Percentiles rank a stretch among this genome's conserved stretches.
Conservation (phyloP, 495 filamentous ascomycete species). For the Schizothecium vesticola region DNA sequence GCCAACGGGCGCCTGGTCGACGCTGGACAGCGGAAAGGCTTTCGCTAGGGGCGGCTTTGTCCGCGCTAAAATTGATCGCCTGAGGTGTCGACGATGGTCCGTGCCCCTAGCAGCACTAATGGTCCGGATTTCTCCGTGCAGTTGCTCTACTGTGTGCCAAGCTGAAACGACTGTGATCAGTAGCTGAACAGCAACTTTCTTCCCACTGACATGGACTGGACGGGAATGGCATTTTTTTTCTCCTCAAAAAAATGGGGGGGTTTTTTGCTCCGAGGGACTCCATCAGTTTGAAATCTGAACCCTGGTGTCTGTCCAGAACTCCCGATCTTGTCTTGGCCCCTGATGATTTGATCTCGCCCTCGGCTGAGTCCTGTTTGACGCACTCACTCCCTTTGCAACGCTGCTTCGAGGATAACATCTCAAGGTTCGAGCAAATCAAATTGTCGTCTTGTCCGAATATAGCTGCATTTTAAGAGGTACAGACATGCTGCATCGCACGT, state of each 20-base stretch:
- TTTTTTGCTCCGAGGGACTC: neutral
- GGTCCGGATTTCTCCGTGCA: neutral
- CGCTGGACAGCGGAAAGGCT: slow-evolving; percentile 22
- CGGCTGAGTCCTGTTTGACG: neutral
- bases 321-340: neutral
- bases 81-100: slow-evolving; percentile 15
- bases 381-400: neutral
- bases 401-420: neutral
- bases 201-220: neutral
- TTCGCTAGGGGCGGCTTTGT: slow-evolving; percentile 21
- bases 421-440: neutral
- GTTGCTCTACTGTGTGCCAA: neutral
- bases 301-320: neutral
- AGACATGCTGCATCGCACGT: neutral
- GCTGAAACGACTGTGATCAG: neutral
- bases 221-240: neutral
- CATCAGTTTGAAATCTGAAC: neutral
- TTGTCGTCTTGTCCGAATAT: neutral
- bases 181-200: neutral
- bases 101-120: slow-evolving; percentile 2
- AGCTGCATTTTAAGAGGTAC: neutral
- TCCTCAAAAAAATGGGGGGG: neutral
- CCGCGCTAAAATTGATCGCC: slow-evolving; percentile 25
- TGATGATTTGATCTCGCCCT: neutral
- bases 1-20: slow-evolving; percentile 17